A percentile compares a stretch with the other conserved stretches of the same genome.
Evolutionary conservation across 495 filamentous ascomycete species (phyloP).

Genomic region (Penicillium macrosclerotiorum): DNA sequence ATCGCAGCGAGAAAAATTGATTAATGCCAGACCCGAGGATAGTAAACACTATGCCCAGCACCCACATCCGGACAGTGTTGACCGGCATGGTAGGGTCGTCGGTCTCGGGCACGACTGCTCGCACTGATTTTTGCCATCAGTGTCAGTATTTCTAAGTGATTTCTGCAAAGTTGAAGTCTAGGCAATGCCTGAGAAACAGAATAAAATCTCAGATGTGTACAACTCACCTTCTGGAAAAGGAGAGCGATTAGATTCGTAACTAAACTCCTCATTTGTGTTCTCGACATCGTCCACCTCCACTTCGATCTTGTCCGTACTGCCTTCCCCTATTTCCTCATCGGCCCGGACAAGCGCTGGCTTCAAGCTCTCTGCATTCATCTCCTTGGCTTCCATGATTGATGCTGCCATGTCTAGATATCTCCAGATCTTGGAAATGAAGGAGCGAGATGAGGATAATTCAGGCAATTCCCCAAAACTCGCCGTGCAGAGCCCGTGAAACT

Average conservation of each 20-base stretch:
- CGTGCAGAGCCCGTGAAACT: background rate
- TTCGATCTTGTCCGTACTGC: constrained; percentile 28
- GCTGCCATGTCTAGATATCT: too few species aligned
- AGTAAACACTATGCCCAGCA: constrained; percentile 72
- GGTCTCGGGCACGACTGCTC: constrained; percentile 35
- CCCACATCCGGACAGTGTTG: constrained; percentile 77
- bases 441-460: too few species aligned
- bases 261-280: constrained; percentile 31
- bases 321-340: constrained; percentile 29
- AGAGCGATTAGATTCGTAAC: constrained; percentile 35
- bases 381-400: constrained; percentile 17
- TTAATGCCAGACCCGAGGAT: constrained; percentile 81
- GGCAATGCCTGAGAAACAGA: background rate
- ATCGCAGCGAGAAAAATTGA: constrained; percentile 81
- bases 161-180: too few species aligned
- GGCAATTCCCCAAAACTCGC: background rate
- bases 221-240: constrained; percentile 36
- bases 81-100: constrained; percentile 42
- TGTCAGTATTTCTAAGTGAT: too few species aligned
- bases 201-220: background rate
- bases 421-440: too few species aligned
- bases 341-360: constrained; percentile 7
- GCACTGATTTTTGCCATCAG: constrained; percentile 21
- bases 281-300: constrained; percentile 25
- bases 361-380: constrained; percentile 9